Conservation (phyloP, 305 asterid species). For the Plantago coronopus region DNA sequence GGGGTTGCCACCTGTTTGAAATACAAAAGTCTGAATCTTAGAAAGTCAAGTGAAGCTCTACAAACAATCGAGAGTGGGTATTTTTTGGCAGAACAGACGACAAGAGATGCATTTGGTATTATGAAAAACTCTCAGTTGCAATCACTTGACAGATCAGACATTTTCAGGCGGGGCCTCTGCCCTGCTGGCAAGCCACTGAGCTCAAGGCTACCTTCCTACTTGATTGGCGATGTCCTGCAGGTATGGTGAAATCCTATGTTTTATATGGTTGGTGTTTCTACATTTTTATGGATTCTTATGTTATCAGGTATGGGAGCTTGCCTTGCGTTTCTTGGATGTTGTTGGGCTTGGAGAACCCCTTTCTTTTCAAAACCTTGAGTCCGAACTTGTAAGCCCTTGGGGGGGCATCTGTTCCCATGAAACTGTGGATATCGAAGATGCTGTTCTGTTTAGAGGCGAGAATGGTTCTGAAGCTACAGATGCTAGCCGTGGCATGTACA, state of each 20-base stretch:
- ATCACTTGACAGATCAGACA: conserved; percentile 29
- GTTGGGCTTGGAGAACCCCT: conserved; percentile 65
- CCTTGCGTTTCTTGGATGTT: conserved; percentile 68
- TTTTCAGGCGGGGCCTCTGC: conserved; percentile 48
- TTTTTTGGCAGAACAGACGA: conserved; percentile 58
- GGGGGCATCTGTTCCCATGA: conserved; percentile 39
- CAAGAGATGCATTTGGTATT: conserved; percentile 36
- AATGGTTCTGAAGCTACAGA: conserved; percentile 41
- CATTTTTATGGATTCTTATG: too few species aligned
- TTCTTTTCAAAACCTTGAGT: conserved; percentile 72
- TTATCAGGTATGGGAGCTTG: conserved; percentile 84
- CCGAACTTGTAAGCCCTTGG: conserved; percentile 77
- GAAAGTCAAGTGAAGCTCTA: conserved; percentile 43
- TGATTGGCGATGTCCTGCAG: conserved; percentile 90
- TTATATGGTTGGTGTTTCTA: too few species aligned
- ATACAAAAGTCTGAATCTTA: conserved; percentile 48
- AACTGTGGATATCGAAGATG: conserved; percentile 34
- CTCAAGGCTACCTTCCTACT: conserved; percentile 66
- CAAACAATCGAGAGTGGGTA: conserved; percentile 78
- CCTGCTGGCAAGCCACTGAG: conserved; percentile 67
- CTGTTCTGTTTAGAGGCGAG: conserved; percentile 30
- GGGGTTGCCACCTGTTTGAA: conserved; percentile 55
- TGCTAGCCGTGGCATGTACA: conserved; percentile 35
- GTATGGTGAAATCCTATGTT: too few species aligned
- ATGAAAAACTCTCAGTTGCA: conserved; percentile 38